phyloP scores from a whole-genome alignment of 2,329 filamentous ascomycete species.

The Macroventuria anomochaeta region DNA sequence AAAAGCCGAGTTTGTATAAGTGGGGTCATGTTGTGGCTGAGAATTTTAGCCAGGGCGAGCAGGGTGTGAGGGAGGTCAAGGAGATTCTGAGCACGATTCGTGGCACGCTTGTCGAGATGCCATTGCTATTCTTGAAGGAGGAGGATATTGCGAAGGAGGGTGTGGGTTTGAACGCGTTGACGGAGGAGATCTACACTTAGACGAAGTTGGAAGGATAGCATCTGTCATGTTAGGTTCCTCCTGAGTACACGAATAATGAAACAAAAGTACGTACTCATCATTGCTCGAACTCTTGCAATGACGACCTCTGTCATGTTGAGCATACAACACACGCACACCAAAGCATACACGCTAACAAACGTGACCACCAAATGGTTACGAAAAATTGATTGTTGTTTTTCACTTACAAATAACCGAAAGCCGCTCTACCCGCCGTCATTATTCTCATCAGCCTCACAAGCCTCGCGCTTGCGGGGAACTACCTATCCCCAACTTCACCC shows the following conservation, averaged over 20 bases:
- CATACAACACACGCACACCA: neutral
- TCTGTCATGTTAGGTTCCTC: neutral
- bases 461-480: neutral
- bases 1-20: slow-evolving; percentile 67
- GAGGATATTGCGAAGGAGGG: slow-evolving; percentile 88
- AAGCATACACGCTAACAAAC: neutral
- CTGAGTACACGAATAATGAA: neutral
- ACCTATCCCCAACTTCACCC: neutral
- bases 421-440: neutral
- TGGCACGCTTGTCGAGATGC: slow-evolving; percentile 78
- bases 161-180: slow-evolving; percentile 61
- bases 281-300: too few species aligned
- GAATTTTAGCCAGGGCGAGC: slow-evolving; percentile 53
- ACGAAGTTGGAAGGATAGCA: neutral
- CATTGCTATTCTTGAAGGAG: slow-evolving; percentile 82
- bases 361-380: neutral
- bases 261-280: neutral
- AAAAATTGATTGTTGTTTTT: neutral
- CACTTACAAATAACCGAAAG: neutral
- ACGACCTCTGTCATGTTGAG: too few species aligned
- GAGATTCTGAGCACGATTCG: slow-evolving; percentile 76
- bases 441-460: neutral
- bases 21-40: slow-evolving; percentile 82
- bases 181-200: slow-evolving; percentile 57
- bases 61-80: slow-evolving; percentile 58